Conservation (phyloP, 805 yeast species). For the Candida boleticola region DNA sequence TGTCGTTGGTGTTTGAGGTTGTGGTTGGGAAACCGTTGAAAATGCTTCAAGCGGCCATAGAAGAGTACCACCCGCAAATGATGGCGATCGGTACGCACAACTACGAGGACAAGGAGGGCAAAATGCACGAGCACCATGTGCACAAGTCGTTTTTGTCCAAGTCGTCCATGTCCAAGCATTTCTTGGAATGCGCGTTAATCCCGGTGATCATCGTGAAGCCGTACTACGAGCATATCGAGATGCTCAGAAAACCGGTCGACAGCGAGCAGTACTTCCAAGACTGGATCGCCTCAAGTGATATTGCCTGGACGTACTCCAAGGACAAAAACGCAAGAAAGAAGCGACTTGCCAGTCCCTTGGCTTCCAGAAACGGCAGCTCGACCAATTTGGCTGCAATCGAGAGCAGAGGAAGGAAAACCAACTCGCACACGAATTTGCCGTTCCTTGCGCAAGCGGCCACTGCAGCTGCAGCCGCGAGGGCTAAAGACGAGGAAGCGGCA, state of each 20-base stretch:
- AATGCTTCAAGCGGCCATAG: constrained; percentile 35
- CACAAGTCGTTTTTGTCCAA: constrained; percentile 29
- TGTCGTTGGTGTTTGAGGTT: constrained; percentile 39
- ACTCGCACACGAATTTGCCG: neutral
- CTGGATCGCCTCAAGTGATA: constrained; percentile 29
- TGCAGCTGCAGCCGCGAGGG: neutral
- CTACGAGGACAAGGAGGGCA: constrained; percentile 16
- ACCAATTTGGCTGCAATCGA: constrained; percentile 14
- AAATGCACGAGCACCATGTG: constrained; percentile 11
- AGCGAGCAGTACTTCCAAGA: constrained; percentile 33
- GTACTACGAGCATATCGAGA: constrained; percentile 29
- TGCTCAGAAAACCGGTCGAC: constrained; percentile 29
- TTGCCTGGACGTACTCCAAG: constrained; percentile 13
- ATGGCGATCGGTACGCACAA: constrained; percentile 44
- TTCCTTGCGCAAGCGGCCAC: neutral
- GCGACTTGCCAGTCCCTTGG: constrained; percentile 15
- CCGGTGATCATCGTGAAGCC: constrained; percentile 46
- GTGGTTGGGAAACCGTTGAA: constrained; percentile 43
- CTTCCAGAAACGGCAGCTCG: constrained; percentile 16
- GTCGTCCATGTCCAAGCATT: constrained; percentile 37
- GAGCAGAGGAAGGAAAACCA: constrained; percentile 6
- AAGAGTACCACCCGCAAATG: constrained; percentile 44
- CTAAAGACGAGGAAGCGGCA: neutral
- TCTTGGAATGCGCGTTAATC: constrained; percentile 41
- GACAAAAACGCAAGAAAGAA: constrained; percentile 17